These are phyloP conservation scores for Plasmodium coatneyi DNA, from an alignment of 169 alveolate genomes.

Conservation along the genomic window DNA sequence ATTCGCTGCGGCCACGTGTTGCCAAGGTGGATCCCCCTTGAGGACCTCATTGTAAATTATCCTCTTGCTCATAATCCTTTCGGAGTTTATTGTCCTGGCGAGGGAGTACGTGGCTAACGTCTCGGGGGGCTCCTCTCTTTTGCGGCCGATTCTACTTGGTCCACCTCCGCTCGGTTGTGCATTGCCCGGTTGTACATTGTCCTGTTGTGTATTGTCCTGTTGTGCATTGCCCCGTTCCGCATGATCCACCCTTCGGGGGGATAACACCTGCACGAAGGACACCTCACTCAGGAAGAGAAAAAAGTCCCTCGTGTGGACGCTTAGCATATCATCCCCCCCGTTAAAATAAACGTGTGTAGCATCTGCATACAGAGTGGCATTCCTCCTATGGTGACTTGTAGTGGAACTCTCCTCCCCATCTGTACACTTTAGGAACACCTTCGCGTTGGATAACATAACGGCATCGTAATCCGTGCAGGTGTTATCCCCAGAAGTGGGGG, in stretches of 20 bases:
- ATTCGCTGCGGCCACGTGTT: background rate
- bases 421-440: background rate
- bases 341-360: slow-evolving; percentile 7
- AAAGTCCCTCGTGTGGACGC: slow-evolving; percentile 24
- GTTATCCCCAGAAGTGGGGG: background rate
- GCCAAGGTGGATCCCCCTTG: background rate
- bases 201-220: background rate
- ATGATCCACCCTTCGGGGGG: background rate
- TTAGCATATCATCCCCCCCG: background rate
- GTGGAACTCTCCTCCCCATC: background rate
- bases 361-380: slow-evolving; percentile 33
- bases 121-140: background rate
- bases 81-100: background rate
- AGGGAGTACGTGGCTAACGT: background rate
- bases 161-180: background rate
- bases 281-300: slow-evolving; percentile 20
- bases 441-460: slow-evolving; percentile 20
- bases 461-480: slow-evolving; percentile 1
- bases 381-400: background rate
- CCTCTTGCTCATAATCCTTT: background rate
- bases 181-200: background rate
- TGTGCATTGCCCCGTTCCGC: background rate
- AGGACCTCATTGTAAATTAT: slow-evolving; percentile 13
- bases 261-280: slow-evolving; percentile 15
- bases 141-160: background rate